Conservation (phyloP, 345 rosid species). For the Aethionema arabicum region DNA sequence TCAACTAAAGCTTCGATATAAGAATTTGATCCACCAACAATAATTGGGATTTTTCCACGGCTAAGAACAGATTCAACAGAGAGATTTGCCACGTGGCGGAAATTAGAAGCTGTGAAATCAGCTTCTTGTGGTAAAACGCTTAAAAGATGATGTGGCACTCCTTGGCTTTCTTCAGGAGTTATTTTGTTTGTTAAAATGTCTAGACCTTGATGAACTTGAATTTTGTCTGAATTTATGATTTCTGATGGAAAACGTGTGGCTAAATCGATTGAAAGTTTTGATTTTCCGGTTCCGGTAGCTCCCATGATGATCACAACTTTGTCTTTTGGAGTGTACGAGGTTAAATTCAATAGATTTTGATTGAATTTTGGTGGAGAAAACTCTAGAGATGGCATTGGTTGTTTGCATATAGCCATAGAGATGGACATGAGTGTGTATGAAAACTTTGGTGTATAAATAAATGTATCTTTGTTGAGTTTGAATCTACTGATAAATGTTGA, state of each 20-base stretch:
- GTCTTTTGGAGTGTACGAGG: constrained; percentile 45
- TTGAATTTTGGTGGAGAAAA: constrained; percentile 32
- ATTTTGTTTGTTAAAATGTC: constrained; percentile 70
- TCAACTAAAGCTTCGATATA: constrained; percentile 62
- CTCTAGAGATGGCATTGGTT: constrained; percentile 33
- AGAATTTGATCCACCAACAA: constrained; percentile 83
- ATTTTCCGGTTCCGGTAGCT: constrained; percentile 75
- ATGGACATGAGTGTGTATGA: constrained; percentile 31
- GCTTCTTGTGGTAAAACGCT: constrained; percentile 48
- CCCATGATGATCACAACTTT: constrained; percentile 68
- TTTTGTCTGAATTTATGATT: constrained; percentile 75
- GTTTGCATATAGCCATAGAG: constrained; percentile 43
- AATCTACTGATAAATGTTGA: constrained; percentile 30
- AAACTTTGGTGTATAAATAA: background rate
- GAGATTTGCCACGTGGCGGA: constrained; percentile 48
- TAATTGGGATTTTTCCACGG: constrained; percentile 56
- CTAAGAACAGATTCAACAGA: constrained; percentile 41
- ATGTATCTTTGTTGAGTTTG: constrained; percentile 10
- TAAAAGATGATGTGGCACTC: constrained; percentile 66
- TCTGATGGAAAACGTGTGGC: constrained; percentile 65
- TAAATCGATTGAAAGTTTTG: constrained; percentile 69
- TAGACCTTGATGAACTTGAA: constrained; percentile 64
- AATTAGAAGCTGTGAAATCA: constrained; percentile 52
- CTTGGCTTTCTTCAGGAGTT: constrained; percentile 52
- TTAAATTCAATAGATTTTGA: constrained; percentile 32